These are phyloP conservation scores for Ulota crispa DNA, from an alignment of 225 moss, liverwort and hornwort species.

Conservation along the genomic window DNA sequence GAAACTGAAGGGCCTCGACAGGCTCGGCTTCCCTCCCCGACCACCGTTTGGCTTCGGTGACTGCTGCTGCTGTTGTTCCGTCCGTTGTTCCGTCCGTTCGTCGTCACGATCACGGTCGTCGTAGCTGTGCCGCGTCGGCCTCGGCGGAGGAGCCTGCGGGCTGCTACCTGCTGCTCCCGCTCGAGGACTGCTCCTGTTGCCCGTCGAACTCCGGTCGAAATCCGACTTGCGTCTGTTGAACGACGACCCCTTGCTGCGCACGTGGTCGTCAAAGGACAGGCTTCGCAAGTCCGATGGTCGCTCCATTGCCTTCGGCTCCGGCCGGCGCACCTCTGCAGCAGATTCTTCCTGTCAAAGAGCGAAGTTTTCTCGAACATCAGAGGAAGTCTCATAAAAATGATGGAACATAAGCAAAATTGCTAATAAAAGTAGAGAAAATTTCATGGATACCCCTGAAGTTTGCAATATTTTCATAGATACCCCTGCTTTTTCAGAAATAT, in stretches of 20 bases:
- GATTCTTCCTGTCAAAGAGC: slow-evolving; percentile 40
- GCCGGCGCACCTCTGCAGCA: slow-evolving; percentile 50
- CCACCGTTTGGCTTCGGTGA: slow-evolving; percentile 64
- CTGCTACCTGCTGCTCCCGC: slow-evolving; percentile 32
- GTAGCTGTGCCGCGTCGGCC: slow-evolving; percentile 65
- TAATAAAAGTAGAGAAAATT: too few species aligned
- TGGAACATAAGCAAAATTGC: neutral
- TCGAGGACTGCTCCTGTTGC: slow-evolving; percentile 61
- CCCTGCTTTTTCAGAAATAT: too few species aligned
- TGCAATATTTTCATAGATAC: too few species aligned
- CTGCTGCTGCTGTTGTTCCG: slow-evolving; percentile 51
- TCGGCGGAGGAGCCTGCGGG: slow-evolving; percentile 41
- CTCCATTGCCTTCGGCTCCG: slow-evolving; percentile 43
- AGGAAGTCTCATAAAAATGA: neutral
- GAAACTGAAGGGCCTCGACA: slow-evolving; percentile 64
- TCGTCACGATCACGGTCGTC: slow-evolving; percentile 76
- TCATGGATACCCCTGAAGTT: too few species aligned
- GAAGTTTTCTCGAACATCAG: neutral
- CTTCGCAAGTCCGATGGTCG: slow-evolving; percentile 56
- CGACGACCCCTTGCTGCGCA: slow-evolving; percentile 54
- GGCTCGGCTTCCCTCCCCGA: slow-evolving; percentile 60
- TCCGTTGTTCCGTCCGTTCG: slow-evolving; percentile 66
- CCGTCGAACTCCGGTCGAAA: slow-evolving; percentile 63
- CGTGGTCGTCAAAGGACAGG: slow-evolving; percentile 75
- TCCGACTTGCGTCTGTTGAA: slow-evolving; percentile 79